Base-by-base conservation (phyloP, 495 filamentous ascomycete species). In the Tuber brumale region DNA sequence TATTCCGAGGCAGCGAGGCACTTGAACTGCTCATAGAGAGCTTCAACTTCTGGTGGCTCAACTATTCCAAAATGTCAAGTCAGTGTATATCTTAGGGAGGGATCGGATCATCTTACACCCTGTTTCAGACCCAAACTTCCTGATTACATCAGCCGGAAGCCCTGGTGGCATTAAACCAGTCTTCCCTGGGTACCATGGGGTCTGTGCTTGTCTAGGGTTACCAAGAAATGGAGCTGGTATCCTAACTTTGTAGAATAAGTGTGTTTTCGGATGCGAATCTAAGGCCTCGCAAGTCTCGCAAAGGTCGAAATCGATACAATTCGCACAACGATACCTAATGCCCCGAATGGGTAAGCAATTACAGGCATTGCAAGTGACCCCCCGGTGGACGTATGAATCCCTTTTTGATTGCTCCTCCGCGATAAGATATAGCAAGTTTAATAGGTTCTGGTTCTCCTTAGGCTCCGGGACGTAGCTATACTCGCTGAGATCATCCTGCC, bases 21-120 rank as follows among this genome's bases (percentile, higher is more conserved):
- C 14, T 91, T 92, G 88, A 96, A 98, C 81, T 97, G 96, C 80
- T 97, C 95, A 91, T 93, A 98, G 42, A 95, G 89, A 43, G 94
- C 95, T 84, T 98, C 94, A 4, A 98, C 84, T 82, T 97, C 93
- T 3, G 92, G 89, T 45, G 89, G 88, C 82, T 97, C 93, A 77
- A 94, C 81, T 83, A 51, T 74, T 31, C 61, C 19, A 12, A 44
- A 35, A 23, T 21, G 45, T 75, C 71, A 81, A 74, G 45, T 35
- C 41, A 70, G 14, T 51, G 27, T 70, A 19, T 27, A 7, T 44
- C 21, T 16, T 23, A 31, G n/a, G 51, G 61, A 41, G 61, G 69
- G 42, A 69, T 41, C 6, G 70, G 42, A 66, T 18, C 27, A 42
- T 71, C 76, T 44, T 80, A 83, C 81, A 94, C 23, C 88, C 89